These are phyloP conservation scores for Glutinoglossum americanum DNA, from an alignment of 495 filamentous ascomycete genomes.

Conservation along the genomic window DNA sequence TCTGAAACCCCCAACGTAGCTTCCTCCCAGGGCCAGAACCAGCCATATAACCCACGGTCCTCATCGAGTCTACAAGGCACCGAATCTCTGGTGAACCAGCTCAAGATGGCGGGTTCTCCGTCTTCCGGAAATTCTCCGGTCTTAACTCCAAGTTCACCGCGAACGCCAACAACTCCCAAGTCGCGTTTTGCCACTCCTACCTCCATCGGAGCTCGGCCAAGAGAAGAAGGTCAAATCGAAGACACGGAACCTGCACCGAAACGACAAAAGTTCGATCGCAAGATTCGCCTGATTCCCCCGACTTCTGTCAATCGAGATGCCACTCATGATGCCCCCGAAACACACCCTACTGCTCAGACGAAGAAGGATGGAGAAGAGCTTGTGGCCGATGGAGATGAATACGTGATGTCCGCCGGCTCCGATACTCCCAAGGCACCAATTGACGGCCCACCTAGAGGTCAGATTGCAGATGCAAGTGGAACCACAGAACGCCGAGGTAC, in stretches of 20 bases:
- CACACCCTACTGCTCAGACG: neutral
- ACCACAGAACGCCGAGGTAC: neutral
- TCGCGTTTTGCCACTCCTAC: neutral
- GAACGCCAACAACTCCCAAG: neutral
- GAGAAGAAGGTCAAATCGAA: neutral
- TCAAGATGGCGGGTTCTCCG: conserved; percentile 29
- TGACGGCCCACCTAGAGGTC: neutral
- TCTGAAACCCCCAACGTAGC: neutral
- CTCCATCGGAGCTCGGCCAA: neutral
- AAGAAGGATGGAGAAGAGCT: neutral
- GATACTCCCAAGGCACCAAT: neutral
- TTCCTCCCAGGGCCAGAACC: neutral
- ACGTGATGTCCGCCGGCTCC: neutral
- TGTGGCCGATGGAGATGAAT: neutral
- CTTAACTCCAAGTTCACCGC: neutral
- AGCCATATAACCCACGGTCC: neutral
- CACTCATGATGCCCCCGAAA: conserved; percentile 9
- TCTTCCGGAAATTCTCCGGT: neutral
- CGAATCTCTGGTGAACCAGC: conserved; percentile 41
- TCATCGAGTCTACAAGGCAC: conserved; percentile 38
- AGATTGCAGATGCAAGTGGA: neutral
- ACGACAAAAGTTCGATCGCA: neutral
- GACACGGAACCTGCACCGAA: neutral
- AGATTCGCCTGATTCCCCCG: neutral
- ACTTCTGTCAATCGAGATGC: neutral